Base-by-base conservation (phyloP, 176 grass and related monocot genomes). In the Puya raimondii region DNA sequence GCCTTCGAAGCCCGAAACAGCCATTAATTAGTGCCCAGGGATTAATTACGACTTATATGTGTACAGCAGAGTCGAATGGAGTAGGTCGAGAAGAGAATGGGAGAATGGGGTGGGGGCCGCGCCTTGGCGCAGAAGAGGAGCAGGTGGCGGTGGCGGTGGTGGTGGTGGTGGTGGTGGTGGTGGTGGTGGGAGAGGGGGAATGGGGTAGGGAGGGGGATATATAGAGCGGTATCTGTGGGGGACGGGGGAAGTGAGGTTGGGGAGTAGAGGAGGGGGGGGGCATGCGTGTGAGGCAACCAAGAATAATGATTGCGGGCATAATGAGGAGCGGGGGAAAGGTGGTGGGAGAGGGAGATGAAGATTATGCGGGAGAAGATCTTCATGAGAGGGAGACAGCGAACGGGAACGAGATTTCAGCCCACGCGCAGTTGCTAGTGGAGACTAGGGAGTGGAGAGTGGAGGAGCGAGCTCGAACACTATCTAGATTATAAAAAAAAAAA, bases 291-390 rank as follows among this genome's bases (percentile, higher is more conserved):
- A 79, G 71, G 71, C 70, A 56, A 65, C 65, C 17, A 70, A 51
- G 59, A 66, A 52, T 70, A 66, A 84, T 84, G 50, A 79, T 79
- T 84, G 58, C 53, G 70, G 50, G 76, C 70, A 79, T 74, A 74
- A 64, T 75, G 72, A 51, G 17, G 48, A 14, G 51, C 6, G 52
- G 11, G 16, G 8, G 64, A 67, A 64, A 51, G 23, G 8, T n/a
- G 17, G 23, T 9, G 15, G 66, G 12, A 2, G 65, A 17, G n/a
- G 70, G 23, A 42, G 33, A 42, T 42, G 33, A 42, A 42, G 33
- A 42, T 42, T 42, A 42, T 42, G 33, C 7, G 33, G 33, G 33
- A 4, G 76, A 47, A 65, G 47, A 74, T 74, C 64, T 68, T 74
- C 22, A 50, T 20, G 53, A 73, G 64, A 66, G 52, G 52, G 52